Percentiles rank a stretch among this genome's conserved stretches.
phyloP scores from a whole-genome alignment of 2,329 filamentous ascomycete species.

The Dryadomyces quercivorus region DNA sequence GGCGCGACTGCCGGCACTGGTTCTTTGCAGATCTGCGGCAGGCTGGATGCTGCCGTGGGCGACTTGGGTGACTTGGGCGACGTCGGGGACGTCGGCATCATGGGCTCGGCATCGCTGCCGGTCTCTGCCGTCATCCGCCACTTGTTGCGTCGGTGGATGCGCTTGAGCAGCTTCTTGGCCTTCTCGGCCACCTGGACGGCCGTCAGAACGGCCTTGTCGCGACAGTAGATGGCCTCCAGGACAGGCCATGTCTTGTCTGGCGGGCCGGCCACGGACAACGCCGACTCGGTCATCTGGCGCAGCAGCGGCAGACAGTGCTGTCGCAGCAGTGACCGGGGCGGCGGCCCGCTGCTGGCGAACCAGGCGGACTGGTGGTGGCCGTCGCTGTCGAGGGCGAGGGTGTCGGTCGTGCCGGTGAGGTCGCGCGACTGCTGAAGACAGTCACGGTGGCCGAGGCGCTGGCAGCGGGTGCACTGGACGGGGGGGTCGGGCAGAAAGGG shows the following conservation, averaged over 20 bases:
- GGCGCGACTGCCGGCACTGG: conserved; percentile 2
- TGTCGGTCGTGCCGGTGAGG: background rate
- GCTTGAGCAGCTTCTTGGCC: conserved; percentile 1
- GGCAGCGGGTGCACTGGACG: conserved; percentile 8
- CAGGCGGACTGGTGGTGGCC: background rate
- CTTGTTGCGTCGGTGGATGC: background rate
- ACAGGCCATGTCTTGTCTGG: background rate
- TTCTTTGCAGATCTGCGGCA: background rate
- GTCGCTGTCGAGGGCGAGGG: background rate
- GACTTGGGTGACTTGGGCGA: background rate
- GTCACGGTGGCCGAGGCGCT: conserved; percentile 1
- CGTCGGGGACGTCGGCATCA: background rate
- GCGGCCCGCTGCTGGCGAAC: conserved; percentile 12
- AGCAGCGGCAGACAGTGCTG: conserved; percentile 7
- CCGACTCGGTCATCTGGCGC: conserved; percentile 1
- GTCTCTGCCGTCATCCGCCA: no score
- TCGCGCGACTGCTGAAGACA: conserved; percentile 12
- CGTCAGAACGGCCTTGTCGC: conserved; percentile 3
- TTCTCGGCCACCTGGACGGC: conserved; percentile 1
- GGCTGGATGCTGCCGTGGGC: no score
- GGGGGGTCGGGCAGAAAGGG: conserved; percentile 7
- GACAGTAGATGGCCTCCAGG: conserved; percentile 10
- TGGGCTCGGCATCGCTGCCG: no score
- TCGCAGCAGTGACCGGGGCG: conserved; percentile 8
- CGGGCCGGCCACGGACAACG: background rate